Conservation (phyloP, 1,139 yeast species). For the Magnusiomyces tetraspermus region DNA sequence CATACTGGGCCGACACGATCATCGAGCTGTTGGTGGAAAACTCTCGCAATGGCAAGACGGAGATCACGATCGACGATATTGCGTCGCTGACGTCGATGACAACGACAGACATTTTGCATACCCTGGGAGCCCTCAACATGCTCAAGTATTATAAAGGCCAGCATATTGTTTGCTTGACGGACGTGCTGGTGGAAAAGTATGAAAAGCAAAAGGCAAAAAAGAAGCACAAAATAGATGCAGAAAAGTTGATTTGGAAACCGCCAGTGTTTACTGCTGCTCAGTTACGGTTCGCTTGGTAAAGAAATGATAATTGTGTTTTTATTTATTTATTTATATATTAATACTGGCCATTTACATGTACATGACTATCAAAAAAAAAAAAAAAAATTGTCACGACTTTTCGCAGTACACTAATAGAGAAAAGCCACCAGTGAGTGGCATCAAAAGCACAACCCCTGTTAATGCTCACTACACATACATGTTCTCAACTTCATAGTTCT, state of each 20-base stretch:
- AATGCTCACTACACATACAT: no score
- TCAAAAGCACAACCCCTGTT: no score
- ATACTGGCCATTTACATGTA: neutral
- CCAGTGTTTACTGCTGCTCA: conserved; percentile 96
- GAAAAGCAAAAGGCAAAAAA: conserved; percentile 66
- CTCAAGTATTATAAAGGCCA: conserved; percentile 91
- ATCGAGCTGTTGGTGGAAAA: conserved; percentile 64
- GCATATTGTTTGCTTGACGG: conserved; percentile 85
- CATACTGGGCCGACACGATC: conserved; percentile 91
- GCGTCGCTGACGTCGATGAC: conserved; percentile 88
- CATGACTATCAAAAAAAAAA: no score
- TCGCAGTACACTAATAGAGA: no score
- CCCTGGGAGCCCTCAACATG: conserved; percentile 83
- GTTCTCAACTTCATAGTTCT: no score
- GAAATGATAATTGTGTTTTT: neutral
- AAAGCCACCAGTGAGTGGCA: no score
- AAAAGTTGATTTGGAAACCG: conserved; percentile 78
- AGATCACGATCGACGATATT: conserved; percentile 86
- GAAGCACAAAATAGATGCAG: conserved; percentile 67
- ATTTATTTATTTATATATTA: conserved; percentile 1
- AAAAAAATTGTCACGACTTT: no score
- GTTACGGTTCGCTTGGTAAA: conserved; percentile 85
- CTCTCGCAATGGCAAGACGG: conserved; percentile 37
- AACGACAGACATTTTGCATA: conserved; percentile 88
- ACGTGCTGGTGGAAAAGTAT: conserved; percentile 67